Evolutionary conservation across 2,329 filamentous ascomycete species (phyloP).

Genomic region (Hypoxylon sp.): DNA sequence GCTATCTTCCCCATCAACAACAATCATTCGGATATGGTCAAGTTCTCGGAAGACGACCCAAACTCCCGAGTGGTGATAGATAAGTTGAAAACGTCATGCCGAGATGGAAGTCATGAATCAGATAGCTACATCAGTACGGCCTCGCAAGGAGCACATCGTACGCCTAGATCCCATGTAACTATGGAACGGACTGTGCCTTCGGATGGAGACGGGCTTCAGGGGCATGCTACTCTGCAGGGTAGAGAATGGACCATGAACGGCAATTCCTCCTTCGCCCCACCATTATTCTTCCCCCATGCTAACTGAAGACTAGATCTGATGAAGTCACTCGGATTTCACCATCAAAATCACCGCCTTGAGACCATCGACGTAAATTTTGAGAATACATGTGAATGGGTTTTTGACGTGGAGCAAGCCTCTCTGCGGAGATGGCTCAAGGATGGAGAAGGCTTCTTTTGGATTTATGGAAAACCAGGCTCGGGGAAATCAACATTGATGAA

Average conservation of each 20-base stretch:
- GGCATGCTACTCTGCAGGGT: background rate
- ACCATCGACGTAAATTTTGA: slow-evolving; percentile 37
- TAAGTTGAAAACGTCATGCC: slow-evolving; percentile 10
- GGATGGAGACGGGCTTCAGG: background rate
- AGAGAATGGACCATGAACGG: background rate
- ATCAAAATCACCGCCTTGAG: slow-evolving; percentile 19
- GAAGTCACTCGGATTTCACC: slow-evolving; percentile 13
- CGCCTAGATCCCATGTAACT: background rate
- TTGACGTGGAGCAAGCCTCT: slow-evolving; percentile 14
- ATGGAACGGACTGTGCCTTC: background rate
- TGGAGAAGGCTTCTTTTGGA: slow-evolving; percentile 40
- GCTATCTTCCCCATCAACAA: slow-evolving; percentile 45
- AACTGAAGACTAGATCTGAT: background rate
- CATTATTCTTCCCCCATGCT: background rate
- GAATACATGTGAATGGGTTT: slow-evolving; percentile 41
- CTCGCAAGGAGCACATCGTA: background rate
- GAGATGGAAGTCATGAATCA: background rate
- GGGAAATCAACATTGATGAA: slow-evolving; percentile 49
- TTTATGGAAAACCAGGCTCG: slow-evolving; percentile 44
- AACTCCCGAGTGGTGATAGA: slow-evolving; percentile 20
- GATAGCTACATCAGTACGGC: background rate
- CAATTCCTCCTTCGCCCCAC: background rate
- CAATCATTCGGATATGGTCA: slow-evolving; percentile 49
- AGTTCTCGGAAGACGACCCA: slow-evolving; percentile 35
- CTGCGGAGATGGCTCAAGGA: slow-evolving; percentile 32